Percentiles rank a stretch among this genome's conserved stretches.
Evolutionary conservation across 179 eudicot genomes (phyloP).

Genomic region (Drosera spatulata): DNA sequence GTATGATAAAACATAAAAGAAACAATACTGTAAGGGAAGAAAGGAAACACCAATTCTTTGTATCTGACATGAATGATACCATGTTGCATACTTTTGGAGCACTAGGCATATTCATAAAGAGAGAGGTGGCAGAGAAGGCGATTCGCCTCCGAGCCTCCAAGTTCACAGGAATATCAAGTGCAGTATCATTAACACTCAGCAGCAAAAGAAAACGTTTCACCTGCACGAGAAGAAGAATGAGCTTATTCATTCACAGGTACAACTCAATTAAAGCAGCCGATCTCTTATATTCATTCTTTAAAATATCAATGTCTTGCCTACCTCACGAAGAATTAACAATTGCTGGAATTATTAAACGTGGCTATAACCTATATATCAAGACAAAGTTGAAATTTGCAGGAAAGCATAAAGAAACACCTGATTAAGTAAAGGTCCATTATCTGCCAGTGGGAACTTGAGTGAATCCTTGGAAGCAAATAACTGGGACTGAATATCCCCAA

Average conservation of each 20-base stretch:
- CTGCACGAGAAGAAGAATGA: constrained; percentile 26
- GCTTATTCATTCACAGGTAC: not conserved
- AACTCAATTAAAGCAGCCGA: not conserved
- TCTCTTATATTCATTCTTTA: not conserved
- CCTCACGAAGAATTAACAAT: no score
- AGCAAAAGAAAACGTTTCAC: constrained; percentile 72
- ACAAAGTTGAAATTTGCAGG: not conserved
- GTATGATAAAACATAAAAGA: no score
- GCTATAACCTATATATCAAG: no score
- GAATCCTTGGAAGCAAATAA: constrained; percentile 76
- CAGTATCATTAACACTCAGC: constrained; percentile 81
- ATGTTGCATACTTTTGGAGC: constrained; percentile 96
- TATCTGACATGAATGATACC: constrained; percentile 85
- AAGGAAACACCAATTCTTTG: constrained; percentile 1
- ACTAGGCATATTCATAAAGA: constrained; percentile 86
- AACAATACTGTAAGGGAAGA: no score
- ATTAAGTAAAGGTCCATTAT: constrained; percentile 42
- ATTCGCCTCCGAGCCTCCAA: constrained; percentile 91
- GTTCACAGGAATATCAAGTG: constrained; percentile 81
- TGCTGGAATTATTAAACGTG: no score
- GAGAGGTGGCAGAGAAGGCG: constrained; percentile 89
- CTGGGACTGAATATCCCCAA: constrained; percentile 32
- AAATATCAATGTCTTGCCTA: not conserved
- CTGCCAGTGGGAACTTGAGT: constrained; percentile 70
- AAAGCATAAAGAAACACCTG: constrained; percentile 32